Percentiles rank a stretch among this genome's conserved stretches.
These are phyloP conservation scores for Aspergillus clavatus DNA, from an alignment of 2,329 filamentous ascomycete species.

Conservation along the genomic window DNA sequence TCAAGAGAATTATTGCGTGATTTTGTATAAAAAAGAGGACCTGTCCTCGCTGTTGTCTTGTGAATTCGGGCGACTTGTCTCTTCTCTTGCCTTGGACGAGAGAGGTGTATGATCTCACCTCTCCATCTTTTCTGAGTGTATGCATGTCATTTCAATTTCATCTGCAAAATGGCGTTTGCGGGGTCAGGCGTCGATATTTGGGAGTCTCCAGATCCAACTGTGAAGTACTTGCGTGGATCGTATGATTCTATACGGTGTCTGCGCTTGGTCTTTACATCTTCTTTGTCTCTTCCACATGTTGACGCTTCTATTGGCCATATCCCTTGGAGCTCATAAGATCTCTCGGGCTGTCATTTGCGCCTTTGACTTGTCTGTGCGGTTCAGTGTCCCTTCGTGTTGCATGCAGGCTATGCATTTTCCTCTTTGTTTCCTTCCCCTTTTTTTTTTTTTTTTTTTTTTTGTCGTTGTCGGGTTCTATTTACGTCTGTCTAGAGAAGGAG, in stretches of 20 bases:
- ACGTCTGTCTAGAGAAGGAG: too few species aligned
- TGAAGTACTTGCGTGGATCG: slow-evolving; percentile 18
- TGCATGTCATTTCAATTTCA: slow-evolving; percentile 10
- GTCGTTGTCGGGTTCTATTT: neutral
- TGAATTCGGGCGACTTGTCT: slow-evolving; percentile 12
- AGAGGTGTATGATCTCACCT: slow-evolving; percentile 17
- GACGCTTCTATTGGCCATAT: slow-evolving; percentile 7
- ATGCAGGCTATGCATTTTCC: slow-evolving; percentile 7
- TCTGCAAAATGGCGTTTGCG: slow-evolving; percentile 22
- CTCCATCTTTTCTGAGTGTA: slow-evolving; percentile 6
- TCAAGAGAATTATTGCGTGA: slow-evolving; percentile 3
- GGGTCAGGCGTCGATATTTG: slow-evolving; percentile 18
- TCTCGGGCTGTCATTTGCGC: neutral
- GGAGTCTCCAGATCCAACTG: slow-evolving; percentile 13
- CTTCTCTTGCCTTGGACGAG: slow-evolving; percentile 11
- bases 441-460: too few species aligned
- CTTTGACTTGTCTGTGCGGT: slow-evolving; percentile 3
- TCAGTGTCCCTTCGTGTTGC: slow-evolving; percentile 1
- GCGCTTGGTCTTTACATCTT: slow-evolving; percentile 9
- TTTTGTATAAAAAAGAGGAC: slow-evolving; percentile 19
- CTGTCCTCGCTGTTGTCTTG: slow-evolving; percentile 10
- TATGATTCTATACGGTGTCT: slow-evolving; percentile 16
- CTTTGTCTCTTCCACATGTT: slow-evolving; percentile 5
- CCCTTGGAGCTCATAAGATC: slow-evolving; percentile 1
- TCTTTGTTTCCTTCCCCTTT: too few species aligned